Evolutionary conservation across 2,329 filamentous ascomycete species (phyloP), one percentile per base, ranked within the genome.

Genomic region (Aspergillus carbonarius): DNA sequence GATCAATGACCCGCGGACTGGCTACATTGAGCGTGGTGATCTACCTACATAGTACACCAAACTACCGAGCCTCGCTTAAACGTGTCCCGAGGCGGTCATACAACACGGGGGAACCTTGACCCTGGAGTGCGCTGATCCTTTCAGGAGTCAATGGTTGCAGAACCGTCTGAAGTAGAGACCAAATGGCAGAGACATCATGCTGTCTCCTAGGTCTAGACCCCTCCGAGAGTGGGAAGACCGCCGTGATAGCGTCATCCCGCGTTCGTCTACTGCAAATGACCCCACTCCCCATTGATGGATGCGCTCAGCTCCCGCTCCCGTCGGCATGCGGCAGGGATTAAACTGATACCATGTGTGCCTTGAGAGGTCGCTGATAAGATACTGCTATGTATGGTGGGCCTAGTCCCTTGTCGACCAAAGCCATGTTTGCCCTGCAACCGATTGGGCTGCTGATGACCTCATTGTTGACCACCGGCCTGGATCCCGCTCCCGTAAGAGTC

Each of bases 231-330:
- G 37, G 13, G 15, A 18, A n/a, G 20, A 17, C 17, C 18, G 34
- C 30, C 7, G 55, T 51, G 39, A 49, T 60, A 48, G 55, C 55
- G 56, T 60, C 59, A 60, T 55, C 44, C 25, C 48, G 54, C 42
- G 15, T 25, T 18, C 40, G 20, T 54, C 30, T 44, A 32, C 51
- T 37, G 20, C 30, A 18, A 9, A 18, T 40, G 51, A 30, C 37
- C 51, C 51, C 50, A 39, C 50, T 17, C n/a, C 35, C 23, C 20
- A 40, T 39, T 25, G 50, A 32, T 30, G 37, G 50, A 32, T 30
- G 50, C 20, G n/a, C 13, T 18, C 35, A 13, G 32, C 18, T 34
- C 34, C 30, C 18, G 32, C 34, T 40, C 23, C 44, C 44, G 44
- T 48, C 44, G 44, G 44, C 8, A 32, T 30, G 44, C 27, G n/a